Percentiles rank a stretch among this genome's conserved stretches.
Evolutionary conservation across 352 stramenopile species (phyloP).

Genomic region (Peronospora destructor): DNA sequence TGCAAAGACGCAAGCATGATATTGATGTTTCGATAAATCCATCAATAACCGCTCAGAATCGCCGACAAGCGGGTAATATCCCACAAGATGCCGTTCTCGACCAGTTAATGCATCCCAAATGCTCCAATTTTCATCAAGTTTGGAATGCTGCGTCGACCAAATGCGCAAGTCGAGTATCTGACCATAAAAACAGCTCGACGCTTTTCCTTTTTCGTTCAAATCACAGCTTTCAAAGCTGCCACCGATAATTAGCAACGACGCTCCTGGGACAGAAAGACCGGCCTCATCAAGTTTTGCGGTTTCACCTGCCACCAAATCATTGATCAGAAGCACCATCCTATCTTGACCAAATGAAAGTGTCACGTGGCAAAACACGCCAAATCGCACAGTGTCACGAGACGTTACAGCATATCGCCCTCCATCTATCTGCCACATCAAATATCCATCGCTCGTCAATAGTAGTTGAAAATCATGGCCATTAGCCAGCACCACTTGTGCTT

Average conservation of each 20-base stretch:
- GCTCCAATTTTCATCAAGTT: constrained; percentile 27
- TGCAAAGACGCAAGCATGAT: constrained; percentile 62
- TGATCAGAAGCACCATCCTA: constrained; percentile 36
- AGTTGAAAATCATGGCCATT: constrained; percentile 59
- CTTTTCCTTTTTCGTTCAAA: constrained; percentile 16
- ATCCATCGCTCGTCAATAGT: constrained; percentile 26
- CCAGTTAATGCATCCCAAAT: constrained; percentile 30
- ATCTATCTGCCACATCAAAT: constrained; percentile 51
- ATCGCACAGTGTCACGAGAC: constrained; percentile 32
- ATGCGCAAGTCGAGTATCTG: constrained; percentile 63
- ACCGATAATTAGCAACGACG: constrained; percentile 42
- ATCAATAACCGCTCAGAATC: constrained; percentile 54
- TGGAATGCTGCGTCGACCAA: constrained; percentile 41
- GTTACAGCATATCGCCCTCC: constrained; percentile 32
- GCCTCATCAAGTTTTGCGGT: constrained; percentile 25
- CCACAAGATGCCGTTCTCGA: constrained; percentile 42
- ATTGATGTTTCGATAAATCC: constrained; percentile 62
- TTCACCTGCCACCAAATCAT: constrained; percentile 38
- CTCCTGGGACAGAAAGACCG: constrained; percentile 20
- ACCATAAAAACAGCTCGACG: constrained; percentile 47
- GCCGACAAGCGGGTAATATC: constrained; percentile 73
- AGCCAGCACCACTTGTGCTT: constrained; percentile 47
- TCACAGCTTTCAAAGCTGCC: constrained; percentile 37
- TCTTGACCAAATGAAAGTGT: constrained; percentile 44
- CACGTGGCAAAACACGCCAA: constrained; percentile 56